These are phyloP conservation scores for Phytomonas francai DNA, from an alignment of 208 protist genomes.

Conservation along the genomic window DNA sequence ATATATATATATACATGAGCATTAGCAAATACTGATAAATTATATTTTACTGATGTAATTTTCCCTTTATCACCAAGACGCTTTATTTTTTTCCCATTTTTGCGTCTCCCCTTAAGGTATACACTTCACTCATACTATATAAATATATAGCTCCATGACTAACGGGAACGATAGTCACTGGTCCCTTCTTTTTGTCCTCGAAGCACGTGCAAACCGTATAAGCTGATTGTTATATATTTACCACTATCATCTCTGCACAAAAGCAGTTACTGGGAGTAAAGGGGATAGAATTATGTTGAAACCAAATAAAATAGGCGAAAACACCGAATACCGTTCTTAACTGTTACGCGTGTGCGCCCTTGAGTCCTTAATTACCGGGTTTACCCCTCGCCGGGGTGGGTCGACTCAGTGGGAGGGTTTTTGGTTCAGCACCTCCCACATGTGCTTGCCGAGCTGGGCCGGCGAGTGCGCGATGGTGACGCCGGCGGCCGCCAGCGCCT, in stretches of 20 bases:
- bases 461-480: slow-evolving; percentile 91
- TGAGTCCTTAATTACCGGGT: background rate
- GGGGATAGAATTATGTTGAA: slow-evolving; percentile 1
- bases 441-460: slow-evolving; percentile 90
- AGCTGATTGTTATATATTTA: slow-evolving; percentile 11
- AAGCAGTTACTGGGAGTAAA: background rate
- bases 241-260: background rate
- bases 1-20: background rate
- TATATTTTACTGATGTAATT: slow-evolving; percentile 1
- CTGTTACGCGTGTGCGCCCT: slow-evolving; percentile 4
- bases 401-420: slow-evolving; percentile 23
- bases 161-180: background rate
- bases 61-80: slow-evolving; percentile 7
- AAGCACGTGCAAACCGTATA: background rate
- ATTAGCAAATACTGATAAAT: background rate
- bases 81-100: slow-evolving; percentile 3
- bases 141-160: slow-evolving; percentile 3
- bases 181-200: background rate
- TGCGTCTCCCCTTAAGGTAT: slow-evolving; percentile 3
- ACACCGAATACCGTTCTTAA: slow-evolving; percentile 6
- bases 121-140: background rate
- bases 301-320: slow-evolving; percentile 1
- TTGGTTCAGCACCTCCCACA: slow-evolving; percentile 74
- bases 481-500: slow-evolving; percentile 85
- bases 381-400: no score